A percentile compares a stretch with the other conserved stretches of the same genome.
These are phyloP conservation scores for Vicia sativa DNA, from an alignment of 306 rosid genomes.

Conservation along the genomic window DNA sequence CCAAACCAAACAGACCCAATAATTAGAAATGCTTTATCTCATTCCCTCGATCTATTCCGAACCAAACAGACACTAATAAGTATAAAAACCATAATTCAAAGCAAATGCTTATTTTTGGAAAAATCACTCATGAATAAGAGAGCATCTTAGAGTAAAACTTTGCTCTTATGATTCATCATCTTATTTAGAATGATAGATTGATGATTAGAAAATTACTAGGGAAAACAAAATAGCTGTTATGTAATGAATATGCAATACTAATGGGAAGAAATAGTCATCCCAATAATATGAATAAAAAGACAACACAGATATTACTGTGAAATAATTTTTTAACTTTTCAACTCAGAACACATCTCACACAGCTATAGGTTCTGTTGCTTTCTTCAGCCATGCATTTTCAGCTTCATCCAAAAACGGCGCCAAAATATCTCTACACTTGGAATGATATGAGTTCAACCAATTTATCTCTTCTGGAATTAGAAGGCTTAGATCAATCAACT, in stretches of 20 bases:
- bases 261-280: neutral
- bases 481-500: conserved; percentile 75
- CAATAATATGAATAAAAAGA: conserved; percentile 27
- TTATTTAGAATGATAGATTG: too few relatives aligned
- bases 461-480: conserved; percentile 69
- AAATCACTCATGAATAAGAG: neutral
- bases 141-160: conserved; percentile 5
- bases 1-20: too few relatives aligned
- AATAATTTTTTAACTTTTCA: conserved; percentile 4
- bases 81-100: too few relatives aligned
- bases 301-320: conserved; percentile 20
- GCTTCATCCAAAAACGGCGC: conserved; percentile 66
- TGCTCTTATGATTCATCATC: neutral
- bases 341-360: conserved; percentile 44
- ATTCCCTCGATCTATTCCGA: too few relatives aligned
- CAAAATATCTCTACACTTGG: conserved; percentile 72
- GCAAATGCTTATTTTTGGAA: too few relatives aligned
- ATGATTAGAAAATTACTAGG: too few relatives aligned
- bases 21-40: too few relatives aligned
- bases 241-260: too few relatives aligned
- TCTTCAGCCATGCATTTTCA: conserved; percentile 81
- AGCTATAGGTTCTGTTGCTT: conserved; percentile 77
- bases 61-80: too few relatives aligned
- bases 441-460: conserved; percentile 87
- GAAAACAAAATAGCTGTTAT: too few relatives aligned